These are phyloP conservation scores for Nitzschia sp. DNA, from an alignment of 108 stramenopile genomes.

Conservation along the genomic window DNA sequence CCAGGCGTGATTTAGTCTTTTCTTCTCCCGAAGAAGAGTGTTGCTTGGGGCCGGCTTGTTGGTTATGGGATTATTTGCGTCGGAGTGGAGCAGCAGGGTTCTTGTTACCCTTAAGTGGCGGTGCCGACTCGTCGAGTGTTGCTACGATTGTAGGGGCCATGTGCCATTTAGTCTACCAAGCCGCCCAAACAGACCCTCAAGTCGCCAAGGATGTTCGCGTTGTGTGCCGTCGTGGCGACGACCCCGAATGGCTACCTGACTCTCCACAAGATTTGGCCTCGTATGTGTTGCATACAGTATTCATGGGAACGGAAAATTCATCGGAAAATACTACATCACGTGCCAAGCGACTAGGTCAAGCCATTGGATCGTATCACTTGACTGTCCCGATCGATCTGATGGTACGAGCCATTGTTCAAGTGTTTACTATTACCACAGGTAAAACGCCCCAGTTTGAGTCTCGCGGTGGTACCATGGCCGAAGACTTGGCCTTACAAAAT, in stretches of 20 bases:
- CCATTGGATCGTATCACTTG: slow-evolving; percentile 92
- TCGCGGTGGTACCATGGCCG: slow-evolving; percentile 82
- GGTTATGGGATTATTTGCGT: slow-evolving; percentile 99
- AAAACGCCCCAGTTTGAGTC: slow-evolving; percentile 80
- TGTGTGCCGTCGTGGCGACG: slow-evolving; percentile 53
- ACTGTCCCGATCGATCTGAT: slow-evolving; percentile 91
- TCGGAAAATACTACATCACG: slow-evolving; percentile 79
- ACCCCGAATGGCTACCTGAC: slow-evolving; percentile 64
- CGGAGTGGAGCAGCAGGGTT: slow-evolving; percentile 92
- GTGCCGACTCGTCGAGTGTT: slow-evolving; percentile 94
- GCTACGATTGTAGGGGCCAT: slow-evolving; percentile 97
- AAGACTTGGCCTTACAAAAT: slow-evolving; percentile 98
- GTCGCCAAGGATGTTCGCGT: slow-evolving; percentile 70
- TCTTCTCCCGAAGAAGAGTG: slow-evolving; percentile 94
- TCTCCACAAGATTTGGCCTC: slow-evolving; percentile 86
- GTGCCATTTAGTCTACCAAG: slow-evolving; percentile 88
- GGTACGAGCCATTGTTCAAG: slow-evolving; percentile 82
- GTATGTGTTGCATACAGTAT: slow-evolving; percentile 90
- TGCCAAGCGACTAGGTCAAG: slow-evolving; percentile 81
- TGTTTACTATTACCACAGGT: slow-evolving; percentile 83
- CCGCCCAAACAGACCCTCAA: slow-evolving; percentile 47
- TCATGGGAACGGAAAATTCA: slow-evolving; percentile 95
- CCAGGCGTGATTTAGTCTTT: background rate
- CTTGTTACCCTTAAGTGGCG: slow-evolving; percentile 95
- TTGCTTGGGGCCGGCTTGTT: slow-evolving; percentile 97